A percentile compares a stretch with the other conserved stretches of the same genome.
These are phyloP conservation scores for Physcia stellaris DNA, from an alignment of 495 filamentous ascomycete species.

Conservation along the genomic window DNA sequence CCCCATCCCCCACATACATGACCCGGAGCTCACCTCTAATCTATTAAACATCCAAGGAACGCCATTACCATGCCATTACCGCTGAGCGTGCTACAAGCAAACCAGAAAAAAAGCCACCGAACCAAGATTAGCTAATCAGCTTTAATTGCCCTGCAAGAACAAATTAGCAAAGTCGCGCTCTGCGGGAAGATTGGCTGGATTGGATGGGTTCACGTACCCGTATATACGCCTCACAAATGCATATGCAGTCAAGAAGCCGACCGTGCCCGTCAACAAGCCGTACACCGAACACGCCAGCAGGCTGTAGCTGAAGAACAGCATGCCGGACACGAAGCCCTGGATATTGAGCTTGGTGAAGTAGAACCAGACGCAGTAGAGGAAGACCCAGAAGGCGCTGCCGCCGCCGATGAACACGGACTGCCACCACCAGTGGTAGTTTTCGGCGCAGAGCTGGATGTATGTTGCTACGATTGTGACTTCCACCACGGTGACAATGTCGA, in stretches of 20 bases:
- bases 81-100: not conserved
- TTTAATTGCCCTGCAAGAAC: constrained; percentile 29
- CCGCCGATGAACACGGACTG: constrained; percentile 76
- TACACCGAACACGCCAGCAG: constrained; percentile 73
- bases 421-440: constrained; percentile 97
- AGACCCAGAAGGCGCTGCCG: constrained; percentile 73
- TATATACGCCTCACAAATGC: constrained; percentile 84
- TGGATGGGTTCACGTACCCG: constrained; percentile 38
- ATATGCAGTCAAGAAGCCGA: constrained; percentile 81
- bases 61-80: no score
- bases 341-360: constrained; percentile 75
- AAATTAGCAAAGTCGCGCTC: not conserved
- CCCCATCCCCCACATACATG: no score
- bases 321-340: constrained; percentile 60
- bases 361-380: constrained; percentile 77
- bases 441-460: constrained; percentile 74
- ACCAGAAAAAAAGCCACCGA: no score
- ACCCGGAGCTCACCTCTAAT: no score
- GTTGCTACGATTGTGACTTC: constrained; percentile 85
- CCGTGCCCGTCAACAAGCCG: constrained; percentile 69
- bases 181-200: not conserved
- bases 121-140: constrained; percentile 27
- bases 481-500: constrained; percentile 66
- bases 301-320: constrained; percentile 82
- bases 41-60: no score